Evolutionary conservation across 768 basidiomycete species (phyloP).

Genomic region (Exidia glandulosa): DNA sequence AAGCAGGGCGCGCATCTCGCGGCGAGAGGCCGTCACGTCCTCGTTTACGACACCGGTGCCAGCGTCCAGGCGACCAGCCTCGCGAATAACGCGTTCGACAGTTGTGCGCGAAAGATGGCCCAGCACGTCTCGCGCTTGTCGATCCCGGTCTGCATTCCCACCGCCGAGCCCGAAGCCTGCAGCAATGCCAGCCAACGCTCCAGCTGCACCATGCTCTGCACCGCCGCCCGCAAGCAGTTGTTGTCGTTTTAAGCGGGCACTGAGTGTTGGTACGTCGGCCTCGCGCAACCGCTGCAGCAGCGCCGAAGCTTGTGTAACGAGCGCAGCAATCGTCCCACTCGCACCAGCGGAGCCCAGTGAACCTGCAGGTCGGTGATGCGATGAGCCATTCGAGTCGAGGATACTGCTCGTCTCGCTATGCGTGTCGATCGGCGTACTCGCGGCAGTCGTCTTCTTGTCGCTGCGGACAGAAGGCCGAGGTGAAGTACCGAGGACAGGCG

Average conservation of each 20-base stretch:
- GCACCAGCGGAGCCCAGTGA: neutral
- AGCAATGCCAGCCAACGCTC: neutral
- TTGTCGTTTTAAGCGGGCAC: slow-evolving; percentile 84
- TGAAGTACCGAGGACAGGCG: neutral
- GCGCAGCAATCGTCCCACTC: slow-evolving; percentile 28
- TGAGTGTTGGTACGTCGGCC: slow-evolving; percentile 79
- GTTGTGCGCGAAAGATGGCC: slow-evolving; percentile 78
- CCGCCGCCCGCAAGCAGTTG: slow-evolving; percentile 68
- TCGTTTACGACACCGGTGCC: slow-evolving; percentile 39
- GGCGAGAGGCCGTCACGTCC: slow-evolving; percentile 64
- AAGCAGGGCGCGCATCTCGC: slow-evolving; percentile 73
- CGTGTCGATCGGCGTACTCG: neutral
- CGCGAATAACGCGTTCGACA: slow-evolving; percentile 59
- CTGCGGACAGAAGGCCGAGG: neutral
- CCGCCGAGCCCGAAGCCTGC: neutral
- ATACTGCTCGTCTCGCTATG: neutral
- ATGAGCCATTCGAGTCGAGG: neutral
- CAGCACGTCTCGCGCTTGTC: slow-evolving; percentile 19
- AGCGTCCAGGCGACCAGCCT: slow-evolving; percentile 42
- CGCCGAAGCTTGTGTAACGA: slow-evolving; percentile 52
- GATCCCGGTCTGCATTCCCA: neutral
- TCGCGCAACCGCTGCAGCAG: slow-evolving; percentile 55
- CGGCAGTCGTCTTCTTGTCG: neutral
- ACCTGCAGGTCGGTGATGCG: neutral
- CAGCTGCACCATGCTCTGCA: neutral